Conservation (phyloP, 83 land plant genomes). For the Diphasiastrum complanatum region DNA sequence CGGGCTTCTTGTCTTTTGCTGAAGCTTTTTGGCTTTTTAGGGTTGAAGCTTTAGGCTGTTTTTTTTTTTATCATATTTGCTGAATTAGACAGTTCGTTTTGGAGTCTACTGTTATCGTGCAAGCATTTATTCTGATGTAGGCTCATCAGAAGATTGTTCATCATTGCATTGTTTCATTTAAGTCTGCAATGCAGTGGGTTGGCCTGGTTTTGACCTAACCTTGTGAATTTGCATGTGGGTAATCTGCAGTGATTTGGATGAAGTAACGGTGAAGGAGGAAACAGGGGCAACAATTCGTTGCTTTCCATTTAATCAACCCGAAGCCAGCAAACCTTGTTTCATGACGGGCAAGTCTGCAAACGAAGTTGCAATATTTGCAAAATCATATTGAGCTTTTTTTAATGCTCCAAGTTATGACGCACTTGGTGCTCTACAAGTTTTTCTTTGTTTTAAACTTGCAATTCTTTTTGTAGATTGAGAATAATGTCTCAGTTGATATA, state of each 20-base stretch:
- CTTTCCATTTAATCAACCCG: constrained; percentile 86
- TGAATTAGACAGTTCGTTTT: not conserved
- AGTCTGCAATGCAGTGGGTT: too few relatives aligned
- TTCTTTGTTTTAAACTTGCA: too few relatives aligned
- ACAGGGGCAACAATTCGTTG: constrained; percentile 95
- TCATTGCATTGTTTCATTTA: not conserved
- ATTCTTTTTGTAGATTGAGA: too few relatives aligned
- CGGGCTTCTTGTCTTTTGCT: not conserved
- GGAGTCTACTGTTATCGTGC: not conserved
- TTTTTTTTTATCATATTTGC: not conserved
- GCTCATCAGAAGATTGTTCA: not conserved
- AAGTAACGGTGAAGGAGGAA: constrained; percentile 77
- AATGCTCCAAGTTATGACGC: not conserved
- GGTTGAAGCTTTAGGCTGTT: not conserved
- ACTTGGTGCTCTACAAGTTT: too few relatives aligned
- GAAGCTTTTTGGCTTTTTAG: not conserved
- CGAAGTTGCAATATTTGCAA: constrained; percentile 95
- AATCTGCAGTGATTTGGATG: constrained; percentile 81
- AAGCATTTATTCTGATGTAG: not conserved
- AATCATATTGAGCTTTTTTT: constrained; percentile 51
- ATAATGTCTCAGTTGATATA: too few relatives aligned
- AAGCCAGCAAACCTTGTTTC: constrained; percentile 48
- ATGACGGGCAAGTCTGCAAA: constrained; percentile 70
- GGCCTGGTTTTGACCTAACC: too few relatives aligned
- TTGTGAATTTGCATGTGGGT: too few relatives aligned